phyloP scores from a whole-genome alignment of 441 rosid species.

The Kokia cookei region DNA sequence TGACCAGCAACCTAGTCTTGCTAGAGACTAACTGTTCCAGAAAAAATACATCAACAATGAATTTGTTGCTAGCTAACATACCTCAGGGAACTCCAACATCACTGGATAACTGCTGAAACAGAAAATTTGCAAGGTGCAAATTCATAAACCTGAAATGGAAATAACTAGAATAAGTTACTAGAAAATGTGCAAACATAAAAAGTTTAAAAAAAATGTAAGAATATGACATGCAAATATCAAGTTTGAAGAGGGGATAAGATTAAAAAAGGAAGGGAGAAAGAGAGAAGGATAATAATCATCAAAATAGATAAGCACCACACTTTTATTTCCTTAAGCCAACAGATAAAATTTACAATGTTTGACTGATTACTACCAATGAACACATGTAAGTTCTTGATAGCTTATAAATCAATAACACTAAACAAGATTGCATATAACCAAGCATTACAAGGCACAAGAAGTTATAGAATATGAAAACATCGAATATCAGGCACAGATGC shows the following conservation, averaged over 20 bases:
- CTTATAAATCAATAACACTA: neutral
- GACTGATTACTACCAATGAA: neutral
- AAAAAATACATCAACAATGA: neutral
- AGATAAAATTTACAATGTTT: neutral
- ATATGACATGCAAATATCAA: neutral
- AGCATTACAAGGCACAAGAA: neutral
- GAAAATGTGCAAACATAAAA: neutral
- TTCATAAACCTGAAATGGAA: conserved; percentile 6
- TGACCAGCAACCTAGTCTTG: no score
- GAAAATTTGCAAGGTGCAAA: neutral
- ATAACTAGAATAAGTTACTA: neutral
- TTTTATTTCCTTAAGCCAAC: neutral
- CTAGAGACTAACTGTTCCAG: no score
- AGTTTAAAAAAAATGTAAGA: neutral
- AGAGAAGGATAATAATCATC: neutral
- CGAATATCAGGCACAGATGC: neutral
- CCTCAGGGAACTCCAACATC: conserved; percentile 8
- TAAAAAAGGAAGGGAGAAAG: neutral
- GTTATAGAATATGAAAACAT: neutral
- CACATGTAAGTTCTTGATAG: neutral
- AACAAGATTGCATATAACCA: conserved; percentile 1
- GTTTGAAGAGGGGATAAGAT: neutral
- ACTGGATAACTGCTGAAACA: neutral
- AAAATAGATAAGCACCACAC: neutral
- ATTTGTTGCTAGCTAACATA: neutral